A percentile compares a stretch with the other conserved stretches of the same genome.
These are phyloP conservation scores for Lichtheimia ornata DNA, from an alignment of 371 early-diverging fungal genomes.

Conservation along the genomic window DNA sequence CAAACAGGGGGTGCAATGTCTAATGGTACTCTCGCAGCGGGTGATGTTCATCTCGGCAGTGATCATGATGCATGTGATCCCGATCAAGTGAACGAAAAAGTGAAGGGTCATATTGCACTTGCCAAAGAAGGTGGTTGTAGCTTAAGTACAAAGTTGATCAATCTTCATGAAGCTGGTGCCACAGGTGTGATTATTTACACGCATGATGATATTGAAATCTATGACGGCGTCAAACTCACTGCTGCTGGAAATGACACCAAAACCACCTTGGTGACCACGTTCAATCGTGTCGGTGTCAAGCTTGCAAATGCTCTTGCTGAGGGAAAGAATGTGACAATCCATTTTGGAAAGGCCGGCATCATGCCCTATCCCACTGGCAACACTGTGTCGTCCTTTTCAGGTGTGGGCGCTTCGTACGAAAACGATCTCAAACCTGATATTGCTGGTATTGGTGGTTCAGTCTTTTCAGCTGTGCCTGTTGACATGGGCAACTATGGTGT, in stretches of 20 bases:
- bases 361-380: conserved; percentile 4
- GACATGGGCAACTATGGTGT: conserved; percentile 52
- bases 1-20: background rate
- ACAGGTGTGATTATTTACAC: conserved; percentile 1
- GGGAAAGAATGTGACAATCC: background rate
- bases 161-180: background rate
- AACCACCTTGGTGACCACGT: background rate
- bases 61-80: conserved; percentile 3
- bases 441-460: conserved; percentile 66
- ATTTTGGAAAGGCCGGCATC: background rate
- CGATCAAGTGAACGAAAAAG: background rate
- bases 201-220: background rate
- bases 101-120: conserved; percentile 2
- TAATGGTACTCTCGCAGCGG: background rate
- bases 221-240: conserved; percentile 4
- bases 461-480: conserved; percentile 63
- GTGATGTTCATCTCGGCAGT: background rate
- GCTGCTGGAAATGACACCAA: conserved; percentile 34
- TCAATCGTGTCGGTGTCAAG: background rate
- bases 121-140: background rate
- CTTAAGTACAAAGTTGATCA: background rate
- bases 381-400: conserved; percentile 37
- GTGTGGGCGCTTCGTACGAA: conserved; percentile 50
- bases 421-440: conserved; percentile 59
- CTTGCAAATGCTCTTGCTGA: too few species aligned